Base-by-base conservation (phyloP, 257 asterid species). In the Perilla frutescens region DNA sequence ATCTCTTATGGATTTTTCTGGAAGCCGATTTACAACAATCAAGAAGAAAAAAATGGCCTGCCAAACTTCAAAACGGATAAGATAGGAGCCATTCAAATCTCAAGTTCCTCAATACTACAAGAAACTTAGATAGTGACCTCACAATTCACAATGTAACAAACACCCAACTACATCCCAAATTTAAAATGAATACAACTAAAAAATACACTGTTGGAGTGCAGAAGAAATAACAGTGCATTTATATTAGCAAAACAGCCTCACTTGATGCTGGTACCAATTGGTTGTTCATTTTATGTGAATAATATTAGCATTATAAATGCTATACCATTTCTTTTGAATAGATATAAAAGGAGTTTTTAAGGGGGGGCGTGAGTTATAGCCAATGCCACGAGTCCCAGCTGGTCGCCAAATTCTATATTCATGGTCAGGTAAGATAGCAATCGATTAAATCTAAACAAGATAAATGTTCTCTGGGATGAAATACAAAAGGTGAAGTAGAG, bases 161-260 rank as follows among this genome's bases (percentile, higher is more conserved):
- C 15, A 62, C 26, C 59, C 44, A 49, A 20, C 20, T 9, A 41
- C 45, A 41, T 14, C 29, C 68, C 37, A 5, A 34, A 26, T 13
- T 53, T 20, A 53, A 48, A 1, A 40, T 44, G 13, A 73, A 51
- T 44, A 51, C 47, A 53, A 20, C 47, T 73, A 5, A 14, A 51
- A 34, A 2, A 5, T 7, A 70, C 41, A 62, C 57, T 51, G 11
- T 44, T 20, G 48, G 36, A 55, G 20, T 15, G 47, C 7, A 68
- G 55, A 39, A 45, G 56, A 51, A 61, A 51, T 44, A 53, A 13
- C 51, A 76, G 20, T 64, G 54, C 68, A 54, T 32, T 36, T 41
- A 40, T 36, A 39, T 40, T 64, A 15, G 65, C 65, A 13, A 50
- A 59, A 50, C 45, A 54, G 29, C 39, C 81, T 37, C 60, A 76